phyloP scores from a whole-genome alignment of 2,329 filamentous ascomycete species.

The Phyllosticta citribraziliensis region DNA sequence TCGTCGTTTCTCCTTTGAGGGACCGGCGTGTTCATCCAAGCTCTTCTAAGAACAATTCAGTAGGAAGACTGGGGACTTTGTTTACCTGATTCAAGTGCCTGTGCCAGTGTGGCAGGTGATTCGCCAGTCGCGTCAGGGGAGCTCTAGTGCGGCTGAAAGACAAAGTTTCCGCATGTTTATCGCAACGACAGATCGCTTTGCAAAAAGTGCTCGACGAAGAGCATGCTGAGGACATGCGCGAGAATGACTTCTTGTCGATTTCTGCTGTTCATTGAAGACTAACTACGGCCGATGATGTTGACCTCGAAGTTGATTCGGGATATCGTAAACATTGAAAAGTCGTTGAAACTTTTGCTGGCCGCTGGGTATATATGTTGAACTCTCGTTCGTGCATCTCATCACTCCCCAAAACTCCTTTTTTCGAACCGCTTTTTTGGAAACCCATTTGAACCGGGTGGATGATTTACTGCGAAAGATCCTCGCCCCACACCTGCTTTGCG shows the following conservation, averaged over 20 bases:
- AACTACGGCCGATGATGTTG: neutral
- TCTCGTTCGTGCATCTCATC: neutral
- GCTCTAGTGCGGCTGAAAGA: neutral
- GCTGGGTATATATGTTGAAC: neutral
- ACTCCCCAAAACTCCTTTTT: neutral
- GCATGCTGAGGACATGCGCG: neutral
- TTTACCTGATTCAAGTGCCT: neutral
- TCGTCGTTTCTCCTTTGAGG: no score
- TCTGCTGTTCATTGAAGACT: neutral
- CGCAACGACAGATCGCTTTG: neutral
- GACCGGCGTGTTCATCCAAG: neutral
- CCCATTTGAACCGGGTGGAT: neutral
- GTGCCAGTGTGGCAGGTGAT: neutral
- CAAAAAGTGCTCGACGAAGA: neutral
- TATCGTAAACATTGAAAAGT: slow-evolving; percentile 5
- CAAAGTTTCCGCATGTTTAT: neutral
- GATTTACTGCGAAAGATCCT: slow-evolving; percentile 28
- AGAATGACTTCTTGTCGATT: neutral
- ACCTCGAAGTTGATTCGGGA: slow-evolving; percentile 10
- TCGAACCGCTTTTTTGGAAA: neutral
- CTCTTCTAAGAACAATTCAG: neutral
- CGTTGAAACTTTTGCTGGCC: slow-evolving; percentile 9
- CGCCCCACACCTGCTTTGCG: slow-evolving; percentile 48
- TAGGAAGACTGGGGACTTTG: neutral
- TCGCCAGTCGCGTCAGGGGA: neutral